Base-by-base conservation (phyloP, 2,329 filamentous ascomycete genomes). In the Capronia epimyces region DNA sequence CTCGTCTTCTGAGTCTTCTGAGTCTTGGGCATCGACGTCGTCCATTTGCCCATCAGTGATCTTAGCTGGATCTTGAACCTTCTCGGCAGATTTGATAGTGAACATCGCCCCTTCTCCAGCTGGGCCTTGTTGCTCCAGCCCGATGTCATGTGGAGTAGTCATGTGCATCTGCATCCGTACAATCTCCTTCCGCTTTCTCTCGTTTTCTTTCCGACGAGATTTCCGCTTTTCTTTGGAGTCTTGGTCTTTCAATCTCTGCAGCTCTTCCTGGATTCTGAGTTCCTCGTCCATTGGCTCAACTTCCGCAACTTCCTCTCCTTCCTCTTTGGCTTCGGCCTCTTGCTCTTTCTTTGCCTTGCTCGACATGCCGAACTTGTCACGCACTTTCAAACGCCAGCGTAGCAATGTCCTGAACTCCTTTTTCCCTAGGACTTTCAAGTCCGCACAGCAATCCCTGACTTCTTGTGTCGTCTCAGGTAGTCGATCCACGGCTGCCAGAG, bases 161-260 rank as follows among this genome's bases (percentile, higher is more conserved):
- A 98, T 98, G 71, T 96, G 85, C 74, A 98, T 82, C 69, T 98
- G 93, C 85, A 98, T 86, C 27, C 93, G 83, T n/a, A 95, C 78
- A 53, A 97, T 89, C 59, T 97, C 93, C 61, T 87, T 93, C 61
- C 93, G 87, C 70, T 95, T 97, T 68, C 83, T 83, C 69, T 98
- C 93, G 59, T 98, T 98, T 53, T 95, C 89, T 62, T 79, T 87
- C 58, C 90, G 80, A 60, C 85, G 82, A 63, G 95, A 87, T 62
- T 89, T 85, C 72, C 89, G 94, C 69, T 83, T 91, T 61, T 83
- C 83, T 18, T 84, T 69, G 37, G 72, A 81, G 57, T 93, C 87
- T 63, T 83, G 85, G 21, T 97, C 89, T 60, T 86, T 87, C 63
- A 97, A 75, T 2, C 78, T 78, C 62, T 94, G 84, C 24, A 98